phyloP scores from a whole-genome alignment of 495 filamentous ascomycete species.

The Xylona heveae region DNA sequence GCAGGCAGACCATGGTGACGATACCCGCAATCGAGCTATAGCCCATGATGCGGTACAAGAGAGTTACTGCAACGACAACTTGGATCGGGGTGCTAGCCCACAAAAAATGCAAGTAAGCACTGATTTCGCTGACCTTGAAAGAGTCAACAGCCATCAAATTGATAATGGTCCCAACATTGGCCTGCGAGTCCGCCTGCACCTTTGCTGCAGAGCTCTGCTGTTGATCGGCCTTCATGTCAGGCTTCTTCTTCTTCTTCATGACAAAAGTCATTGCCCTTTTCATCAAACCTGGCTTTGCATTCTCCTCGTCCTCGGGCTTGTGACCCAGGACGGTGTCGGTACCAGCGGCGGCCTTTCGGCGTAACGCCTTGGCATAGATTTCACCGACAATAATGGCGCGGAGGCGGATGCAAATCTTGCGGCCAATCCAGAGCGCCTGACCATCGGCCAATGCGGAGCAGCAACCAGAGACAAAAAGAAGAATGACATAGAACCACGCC shows the following conservation, averaged over 20 bases:
- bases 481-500: slow-evolving; percentile 86
- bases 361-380: slow-evolving; percentile 91
- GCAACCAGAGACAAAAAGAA: slow-evolving; percentile 62
- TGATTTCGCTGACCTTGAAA: slow-evolving; percentile 89
- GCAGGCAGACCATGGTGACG: slow-evolving; percentile 67
- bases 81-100: slow-evolving; percentile 73
- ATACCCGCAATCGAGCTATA: slow-evolving; percentile 88
- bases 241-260: slow-evolving; percentile 35
- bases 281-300: slow-evolving; percentile 22
- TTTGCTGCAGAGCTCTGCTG: slow-evolving; percentile 12
- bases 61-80: slow-evolving; percentile 44
- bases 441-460: slow-evolving; percentile 59
- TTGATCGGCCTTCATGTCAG: slow-evolving; percentile 19
- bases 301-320: slow-evolving; percentile 21
- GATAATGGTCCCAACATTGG: slow-evolving; percentile 88
- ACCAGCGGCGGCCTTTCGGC: slow-evolving; percentile 68
- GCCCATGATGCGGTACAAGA: slow-evolving; percentile 80
- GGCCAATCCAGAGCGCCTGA: slow-evolving; percentile 83
- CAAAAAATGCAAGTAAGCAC: slow-evolving; percentile 79
- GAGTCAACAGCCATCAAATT: slow-evolving; percentile 99
- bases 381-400: slow-evolving; percentile 94
- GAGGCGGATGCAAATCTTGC: slow-evolving; percentile 80
- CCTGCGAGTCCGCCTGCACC: slow-evolving; percentile 41
- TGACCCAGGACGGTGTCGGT: slow-evolving; percentile 43
- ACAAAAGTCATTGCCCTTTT: slow-evolving; percentile 31